These are phyloP conservation scores for Fusarium napiforme DNA, from an alignment of 2,329 filamentous ascomycete genomes.

Conservation along the genomic window DNA sequence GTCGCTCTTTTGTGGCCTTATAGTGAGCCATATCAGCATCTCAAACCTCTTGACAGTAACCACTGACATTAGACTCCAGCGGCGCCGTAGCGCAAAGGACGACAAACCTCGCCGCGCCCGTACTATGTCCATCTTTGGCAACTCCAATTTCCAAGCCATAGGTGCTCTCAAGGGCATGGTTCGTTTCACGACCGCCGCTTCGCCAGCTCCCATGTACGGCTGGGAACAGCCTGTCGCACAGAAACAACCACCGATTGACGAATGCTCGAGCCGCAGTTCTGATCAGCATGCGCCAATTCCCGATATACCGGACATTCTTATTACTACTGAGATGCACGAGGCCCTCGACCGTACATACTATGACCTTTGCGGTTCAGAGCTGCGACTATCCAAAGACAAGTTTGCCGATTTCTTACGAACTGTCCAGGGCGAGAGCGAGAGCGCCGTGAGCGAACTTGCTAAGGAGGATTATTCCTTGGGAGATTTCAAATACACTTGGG, in stretches of 20 bases:
- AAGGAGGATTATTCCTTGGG: slow-evolving; percentile 58
- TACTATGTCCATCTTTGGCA: slow-evolving; percentile 55
- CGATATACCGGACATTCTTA: slow-evolving; percentile 51
- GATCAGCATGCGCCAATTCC: slow-evolving; percentile 26
- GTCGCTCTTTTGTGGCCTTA: slow-evolving; percentile 37
- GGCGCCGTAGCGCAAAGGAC: slow-evolving; percentile 19
- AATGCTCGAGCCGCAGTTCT: slow-evolving; percentile 43
- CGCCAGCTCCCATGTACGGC: slow-evolving; percentile 41
- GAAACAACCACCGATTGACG: slow-evolving; percentile 34
- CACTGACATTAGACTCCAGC: slow-evolving; percentile 27
- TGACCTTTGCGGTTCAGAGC: slow-evolving; percentile 52
- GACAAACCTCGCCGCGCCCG: slow-evolving; percentile 47
- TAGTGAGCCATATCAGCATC: slow-evolving; percentile 22
- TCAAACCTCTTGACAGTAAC: not conserved
- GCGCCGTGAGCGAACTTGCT: slow-evolving; percentile 45
- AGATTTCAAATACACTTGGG: slow-evolving; percentile 64
- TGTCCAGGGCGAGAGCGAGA: slow-evolving; percentile 58
- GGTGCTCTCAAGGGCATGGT: slow-evolving; percentile 49
- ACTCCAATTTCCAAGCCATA: slow-evolving; percentile 48
- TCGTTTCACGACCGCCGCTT: slow-evolving; percentile 47
- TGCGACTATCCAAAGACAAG: slow-evolving; percentile 47
- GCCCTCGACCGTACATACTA: slow-evolving; percentile 62
- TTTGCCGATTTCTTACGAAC: slow-evolving; percentile 62
- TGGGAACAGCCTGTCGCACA: slow-evolving; percentile 34
- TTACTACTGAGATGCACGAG: slow-evolving; percentile 61